Conservation (phyloP, 306 rosid species). For the Corylus americana region DNA sequence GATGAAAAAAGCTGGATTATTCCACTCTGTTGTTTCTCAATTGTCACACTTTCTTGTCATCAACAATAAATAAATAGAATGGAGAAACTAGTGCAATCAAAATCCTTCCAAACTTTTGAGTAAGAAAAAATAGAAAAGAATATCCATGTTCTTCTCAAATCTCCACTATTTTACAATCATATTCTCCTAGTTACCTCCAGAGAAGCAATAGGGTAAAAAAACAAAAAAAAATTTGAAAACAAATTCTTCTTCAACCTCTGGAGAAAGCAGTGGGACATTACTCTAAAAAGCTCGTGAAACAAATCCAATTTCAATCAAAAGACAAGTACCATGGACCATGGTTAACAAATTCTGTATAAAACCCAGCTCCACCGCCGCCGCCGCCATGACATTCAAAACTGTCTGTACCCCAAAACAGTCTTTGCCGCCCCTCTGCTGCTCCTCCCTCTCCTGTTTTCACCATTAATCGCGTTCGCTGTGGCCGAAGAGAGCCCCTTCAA, state of each 20-base stretch:
- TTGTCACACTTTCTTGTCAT: too few species aligned
- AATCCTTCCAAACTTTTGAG: not conserved
- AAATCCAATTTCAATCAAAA: slow-evolving; percentile 16
- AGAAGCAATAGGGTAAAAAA: not conserved
- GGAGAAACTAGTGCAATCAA: not conserved
- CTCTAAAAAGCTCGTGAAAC: slow-evolving; percentile 2
- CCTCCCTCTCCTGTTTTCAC: slow-evolving; percentile 63
- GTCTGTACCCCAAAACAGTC: slow-evolving; percentile 54
- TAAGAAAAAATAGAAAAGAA: not conserved
- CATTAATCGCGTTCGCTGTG: slow-evolving; percentile 60
- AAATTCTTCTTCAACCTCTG: not conserved
- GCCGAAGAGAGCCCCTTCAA: slow-evolving; percentile 59
- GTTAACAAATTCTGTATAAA: not conserved
- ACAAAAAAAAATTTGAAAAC: not conserved
- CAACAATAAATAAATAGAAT: not conserved
- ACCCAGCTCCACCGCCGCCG: not conserved
- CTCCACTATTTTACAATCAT: slow-evolving; percentile 3
- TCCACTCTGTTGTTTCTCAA: too few species aligned
- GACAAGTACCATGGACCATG: not conserved
- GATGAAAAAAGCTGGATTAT: not conserved
- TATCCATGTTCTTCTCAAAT: not conserved
- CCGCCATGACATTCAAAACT: slow-evolving; percentile 33
- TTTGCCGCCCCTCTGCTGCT: slow-evolving; percentile 35
- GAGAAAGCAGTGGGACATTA: not conserved
- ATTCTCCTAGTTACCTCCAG: not conserved